Conservation (phyloP, 139 green algal genomes). For the Micromonas pusilla region DNA sequence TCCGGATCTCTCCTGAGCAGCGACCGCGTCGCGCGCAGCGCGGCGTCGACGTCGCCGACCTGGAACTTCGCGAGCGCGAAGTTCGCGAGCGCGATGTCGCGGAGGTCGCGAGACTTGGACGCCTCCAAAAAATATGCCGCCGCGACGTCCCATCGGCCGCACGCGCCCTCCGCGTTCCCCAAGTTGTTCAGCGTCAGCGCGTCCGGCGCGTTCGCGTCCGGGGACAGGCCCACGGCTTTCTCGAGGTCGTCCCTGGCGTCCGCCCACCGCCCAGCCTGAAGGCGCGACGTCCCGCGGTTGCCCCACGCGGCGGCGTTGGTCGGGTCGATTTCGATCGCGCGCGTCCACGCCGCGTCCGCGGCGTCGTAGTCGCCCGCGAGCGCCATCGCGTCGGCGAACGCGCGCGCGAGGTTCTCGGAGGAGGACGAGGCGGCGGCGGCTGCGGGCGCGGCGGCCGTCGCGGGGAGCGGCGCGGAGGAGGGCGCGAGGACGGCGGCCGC, state of each 20-base stretch:
- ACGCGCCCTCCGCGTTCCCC: slow-evolving; percentile 20
- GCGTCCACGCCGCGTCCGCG: slow-evolving; percentile 17
- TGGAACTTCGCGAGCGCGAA: slow-evolving; percentile 16
- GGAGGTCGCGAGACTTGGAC: neutral
- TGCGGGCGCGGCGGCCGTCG: too few species aligned
- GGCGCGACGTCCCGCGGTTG: slow-evolving; percentile 21
- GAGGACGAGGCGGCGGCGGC: too few species aligned
- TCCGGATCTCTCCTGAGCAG: slow-evolving; percentile 22
- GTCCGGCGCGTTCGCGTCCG: neutral
- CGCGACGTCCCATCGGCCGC: slow-evolving; percentile 5
- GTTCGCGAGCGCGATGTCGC: slow-evolving; percentile 15
- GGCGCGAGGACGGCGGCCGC: too few species aligned
- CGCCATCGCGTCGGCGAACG: neutral
- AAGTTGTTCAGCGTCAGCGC: slow-evolving; percentile 25
- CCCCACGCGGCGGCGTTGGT: slow-evolving; percentile 1
- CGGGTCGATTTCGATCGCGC: slow-evolving; percentile 21
- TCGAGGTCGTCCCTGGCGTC: slow-evolving; percentile 15
- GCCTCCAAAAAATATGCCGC: slow-evolving; percentile 11
- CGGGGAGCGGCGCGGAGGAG: too few species aligned
- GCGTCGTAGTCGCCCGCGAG: neutral
- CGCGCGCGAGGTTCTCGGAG: too few species aligned
- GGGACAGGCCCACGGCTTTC: neutral
- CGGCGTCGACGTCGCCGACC: neutral
- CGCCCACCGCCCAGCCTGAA: slow-evolving; percentile 2
- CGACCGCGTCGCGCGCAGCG: neutral